Evolutionary conservation across 768 basidiomycete species (phyloP).

Genomic region (Asterophora parasitica): DNA sequence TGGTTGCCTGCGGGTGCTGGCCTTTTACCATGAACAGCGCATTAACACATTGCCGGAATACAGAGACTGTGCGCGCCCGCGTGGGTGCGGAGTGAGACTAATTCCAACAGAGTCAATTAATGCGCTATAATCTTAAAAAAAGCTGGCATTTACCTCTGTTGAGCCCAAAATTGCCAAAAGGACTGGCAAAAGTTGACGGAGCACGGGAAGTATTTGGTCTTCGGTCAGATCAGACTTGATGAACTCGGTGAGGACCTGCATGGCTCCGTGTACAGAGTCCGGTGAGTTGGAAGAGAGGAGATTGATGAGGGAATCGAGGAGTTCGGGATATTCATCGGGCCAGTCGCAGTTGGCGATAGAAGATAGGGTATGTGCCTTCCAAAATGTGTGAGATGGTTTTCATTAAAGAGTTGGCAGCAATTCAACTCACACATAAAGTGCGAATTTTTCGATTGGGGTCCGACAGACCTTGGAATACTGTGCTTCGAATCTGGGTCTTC

Average conservation of each 20-base stretch:
- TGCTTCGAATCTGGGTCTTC: slow-evolving; percentile 72
- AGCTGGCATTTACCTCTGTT: slow-evolving; percentile 46
- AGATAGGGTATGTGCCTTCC: slow-evolving; percentile 82
- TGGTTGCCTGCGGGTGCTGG: slow-evolving; percentile 81
- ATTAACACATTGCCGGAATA: slow-evolving; percentile 86
- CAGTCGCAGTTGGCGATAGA: slow-evolving; percentile 89
- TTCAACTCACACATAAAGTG: slow-evolving; percentile 63
- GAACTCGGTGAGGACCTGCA: slow-evolving; percentile 95
- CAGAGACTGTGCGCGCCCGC: slow-evolving; percentile 77
- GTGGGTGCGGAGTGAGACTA: slow-evolving; percentile 75
- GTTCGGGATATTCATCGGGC: slow-evolving; percentile 93
- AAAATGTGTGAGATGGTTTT: background rate
- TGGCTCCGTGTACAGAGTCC: slow-evolving; percentile 86
- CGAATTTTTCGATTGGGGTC: slow-evolving; percentile 86
- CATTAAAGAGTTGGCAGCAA: background rate
- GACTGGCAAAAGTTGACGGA: slow-evolving; percentile 85
- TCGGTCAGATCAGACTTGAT: slow-evolving; percentile 90
- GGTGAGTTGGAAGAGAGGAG: slow-evolving; percentile 72
- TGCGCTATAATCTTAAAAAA: background rate
- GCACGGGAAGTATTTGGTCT: slow-evolving; percentile 89
- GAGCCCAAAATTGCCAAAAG: slow-evolving; percentile 77
- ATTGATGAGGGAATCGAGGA: slow-evolving; percentile 69
- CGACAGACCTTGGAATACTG: slow-evolving; percentile 79
- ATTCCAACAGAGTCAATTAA: background rate
- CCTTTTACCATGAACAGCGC: slow-evolving; percentile 95